These are phyloP conservation scores for Phycomyces nitens DNA, from an alignment of 192 early-diverging fungal species.

Conservation along the genomic window DNA sequence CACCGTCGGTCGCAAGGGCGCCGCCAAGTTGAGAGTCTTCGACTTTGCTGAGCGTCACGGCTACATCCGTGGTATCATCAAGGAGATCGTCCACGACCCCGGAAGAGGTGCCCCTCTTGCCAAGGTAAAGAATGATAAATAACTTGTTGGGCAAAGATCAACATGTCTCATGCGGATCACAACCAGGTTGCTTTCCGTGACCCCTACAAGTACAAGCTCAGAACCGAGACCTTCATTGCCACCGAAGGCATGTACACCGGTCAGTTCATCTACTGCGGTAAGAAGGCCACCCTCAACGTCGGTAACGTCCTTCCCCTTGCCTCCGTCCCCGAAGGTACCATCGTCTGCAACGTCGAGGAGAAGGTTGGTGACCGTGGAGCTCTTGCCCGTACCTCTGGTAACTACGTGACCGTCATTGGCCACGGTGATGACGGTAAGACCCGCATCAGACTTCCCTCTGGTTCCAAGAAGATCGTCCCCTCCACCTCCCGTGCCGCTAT, in stretches of 20 bases:
- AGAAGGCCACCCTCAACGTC: constrained; percentile 88
- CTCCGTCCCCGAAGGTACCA: constrained; percentile 97
- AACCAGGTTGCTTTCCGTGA: constrained; percentile 32
- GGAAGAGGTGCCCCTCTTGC: constrained; percentile 96
- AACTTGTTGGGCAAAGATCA: not conserved
- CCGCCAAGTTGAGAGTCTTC: constrained; percentile 90
- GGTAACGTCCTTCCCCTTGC: constrained; percentile 94
- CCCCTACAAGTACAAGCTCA: constrained; percentile 68
- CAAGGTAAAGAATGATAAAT: constrained; percentile 53
- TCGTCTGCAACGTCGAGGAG: constrained; percentile 92
- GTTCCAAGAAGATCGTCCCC: constrained; percentile 95
- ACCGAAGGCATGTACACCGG: constrained; percentile 99
- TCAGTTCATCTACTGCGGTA: constrained; percentile 98
- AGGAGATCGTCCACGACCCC: constrained; percentile 98
- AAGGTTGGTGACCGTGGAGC: constrained; percentile 94
- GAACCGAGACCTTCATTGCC: constrained; percentile 91
- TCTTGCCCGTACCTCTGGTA: constrained; percentile 93
- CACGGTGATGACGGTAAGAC: constrained; percentile 97
- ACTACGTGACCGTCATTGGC: constrained; percentile 98
- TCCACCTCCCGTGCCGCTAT: constrained; percentile 89
- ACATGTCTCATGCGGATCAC: not conserved
- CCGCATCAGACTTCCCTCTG: constrained; percentile 96
- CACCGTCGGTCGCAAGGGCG: constrained; percentile 89
- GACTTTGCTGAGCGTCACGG: constrained; percentile 97
- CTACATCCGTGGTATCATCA: constrained; percentile 96